These are phyloP conservation scores for Plasmodium knowlesi DNA, from an alignment of 169 alveolate species.

Conservation along the genomic window DNA sequence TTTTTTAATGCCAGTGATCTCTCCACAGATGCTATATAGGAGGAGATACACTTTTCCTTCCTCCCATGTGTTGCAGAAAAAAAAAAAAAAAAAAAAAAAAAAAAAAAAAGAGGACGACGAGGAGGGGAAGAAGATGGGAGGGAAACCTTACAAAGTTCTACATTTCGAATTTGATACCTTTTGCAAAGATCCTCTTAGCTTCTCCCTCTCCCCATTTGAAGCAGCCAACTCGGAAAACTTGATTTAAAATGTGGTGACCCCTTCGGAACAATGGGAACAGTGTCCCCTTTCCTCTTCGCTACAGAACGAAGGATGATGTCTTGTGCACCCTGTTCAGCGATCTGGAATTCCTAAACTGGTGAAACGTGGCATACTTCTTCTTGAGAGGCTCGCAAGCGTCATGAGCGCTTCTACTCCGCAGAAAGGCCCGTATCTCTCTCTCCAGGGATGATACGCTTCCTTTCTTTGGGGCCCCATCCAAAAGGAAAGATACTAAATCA, in stretches of 20 bases:
- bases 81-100: conserved; percentile 10
- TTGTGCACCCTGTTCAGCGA: neutral
- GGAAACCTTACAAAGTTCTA: neutral
- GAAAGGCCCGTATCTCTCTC: conserved; percentile 38
- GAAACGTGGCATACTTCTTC: conserved; percentile 60
- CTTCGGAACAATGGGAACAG: neutral
- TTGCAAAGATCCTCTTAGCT: too few relatives aligned
- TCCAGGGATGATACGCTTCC: conserved; percentile 2
- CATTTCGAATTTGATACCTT: neutral
- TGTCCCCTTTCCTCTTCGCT: neutral
- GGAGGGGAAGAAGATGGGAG: neutral
- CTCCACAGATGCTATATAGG: too few relatives aligned
- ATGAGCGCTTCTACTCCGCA: neutral
- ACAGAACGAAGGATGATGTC: conserved; percentile 32
- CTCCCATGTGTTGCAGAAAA: neutral
- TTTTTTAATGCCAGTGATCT: neutral
- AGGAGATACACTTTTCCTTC: too few relatives aligned
- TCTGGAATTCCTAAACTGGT: conserved; percentile 31
- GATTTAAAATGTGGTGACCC: neutral
- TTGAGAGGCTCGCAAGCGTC: neutral
- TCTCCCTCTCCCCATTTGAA: neutral
- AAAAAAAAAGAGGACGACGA: neutral
- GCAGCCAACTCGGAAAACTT: neutral
- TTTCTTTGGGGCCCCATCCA: conserved; percentile 12
- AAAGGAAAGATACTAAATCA: neutral